phyloP scores from a whole-genome alignment of 1,284 basidiomycete species.

The Wallemia hederae region DNA sequence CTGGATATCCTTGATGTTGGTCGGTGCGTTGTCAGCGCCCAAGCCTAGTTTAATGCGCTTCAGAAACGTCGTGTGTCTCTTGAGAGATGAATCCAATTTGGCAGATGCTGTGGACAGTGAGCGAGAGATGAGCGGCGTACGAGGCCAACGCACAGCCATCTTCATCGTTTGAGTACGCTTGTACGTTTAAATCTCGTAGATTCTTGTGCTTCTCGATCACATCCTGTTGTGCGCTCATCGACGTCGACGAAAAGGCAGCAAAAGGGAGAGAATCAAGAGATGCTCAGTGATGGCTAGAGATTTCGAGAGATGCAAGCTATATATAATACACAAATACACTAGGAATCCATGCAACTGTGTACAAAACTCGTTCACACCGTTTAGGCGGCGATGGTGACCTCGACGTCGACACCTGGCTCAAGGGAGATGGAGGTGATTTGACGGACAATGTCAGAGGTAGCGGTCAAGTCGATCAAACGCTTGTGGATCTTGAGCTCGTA shows the following conservation, averaged over 20 bases:
- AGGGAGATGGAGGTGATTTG: conserved; percentile 98
- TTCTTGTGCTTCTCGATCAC: neutral
- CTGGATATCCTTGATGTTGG: conserved; percentile 69
- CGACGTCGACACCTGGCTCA: conserved; percentile 97
- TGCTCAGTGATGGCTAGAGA: too few relatives aligned
- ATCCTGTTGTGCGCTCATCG: neutral
- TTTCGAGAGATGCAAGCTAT: too few relatives aligned
- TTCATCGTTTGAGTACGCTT: neutral
- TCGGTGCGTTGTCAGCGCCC: conserved; percentile 44
- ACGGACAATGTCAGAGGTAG: conserved; percentile 97
- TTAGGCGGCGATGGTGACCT: conserved; percentile 65
- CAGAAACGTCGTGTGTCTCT: conserved; percentile 71
- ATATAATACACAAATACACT: too few relatives aligned
- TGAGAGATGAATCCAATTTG: conserved; percentile 63
- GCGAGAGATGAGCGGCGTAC: neutral
- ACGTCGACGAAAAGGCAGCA: too few relatives aligned
- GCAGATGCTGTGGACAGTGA: conserved; percentile 2
- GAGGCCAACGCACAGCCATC: neutral
- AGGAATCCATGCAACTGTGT: too few relatives aligned
- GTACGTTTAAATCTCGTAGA: neutral
- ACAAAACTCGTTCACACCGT: too few relatives aligned
- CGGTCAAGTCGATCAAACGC: conserved; percentile 95
- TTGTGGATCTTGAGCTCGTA: conserved; percentile 99
- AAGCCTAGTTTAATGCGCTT: conserved; percentile 61
- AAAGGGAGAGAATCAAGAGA: too few relatives aligned